Evolutionary conservation across 1,284 basidiomycete species (phyloP).

Genomic region (Ceratobasidium sp.): DNA sequence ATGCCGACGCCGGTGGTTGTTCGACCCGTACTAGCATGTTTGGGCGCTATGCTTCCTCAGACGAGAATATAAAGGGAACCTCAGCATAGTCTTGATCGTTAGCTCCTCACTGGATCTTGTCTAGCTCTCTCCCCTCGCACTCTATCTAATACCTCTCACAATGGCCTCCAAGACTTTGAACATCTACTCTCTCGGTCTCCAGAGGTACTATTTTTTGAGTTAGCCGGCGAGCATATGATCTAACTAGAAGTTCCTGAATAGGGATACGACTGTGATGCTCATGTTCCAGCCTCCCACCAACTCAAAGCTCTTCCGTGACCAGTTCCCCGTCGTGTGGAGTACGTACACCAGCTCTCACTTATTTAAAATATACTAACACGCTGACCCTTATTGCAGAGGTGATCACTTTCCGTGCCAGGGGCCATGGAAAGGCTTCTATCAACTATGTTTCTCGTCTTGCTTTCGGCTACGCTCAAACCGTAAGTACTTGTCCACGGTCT

Average conservation of each 20-base stretch:
- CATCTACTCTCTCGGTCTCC: constrained; percentile 22
- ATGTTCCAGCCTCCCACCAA: constrained; percentile 26
- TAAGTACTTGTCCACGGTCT: background rate
- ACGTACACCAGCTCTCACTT: background rate
- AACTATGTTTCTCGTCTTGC: constrained; percentile 19
- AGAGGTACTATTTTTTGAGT: background rate
- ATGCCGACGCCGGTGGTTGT: no score
- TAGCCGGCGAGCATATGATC: background rate
- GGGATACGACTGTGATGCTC: constrained; percentile 36
- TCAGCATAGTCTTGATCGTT: no score
- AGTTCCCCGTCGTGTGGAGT: constrained; percentile 42
- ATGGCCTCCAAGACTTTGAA: constrained; percentile 33
- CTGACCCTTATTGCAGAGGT: constrained; percentile 10
- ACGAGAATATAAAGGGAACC: no score
- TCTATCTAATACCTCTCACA: background rate
- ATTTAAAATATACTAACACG: background rate
- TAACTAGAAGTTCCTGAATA: background rate
- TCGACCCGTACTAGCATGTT: no score
- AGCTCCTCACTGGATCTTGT: no score
- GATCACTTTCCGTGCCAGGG: constrained; percentile 30
- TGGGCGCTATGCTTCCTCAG: no score
- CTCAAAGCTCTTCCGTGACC: constrained; percentile 19
- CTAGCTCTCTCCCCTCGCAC: no score
- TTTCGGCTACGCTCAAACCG: constrained; percentile 34
- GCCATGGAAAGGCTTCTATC: constrained; percentile 16